phyloP scores from a whole-genome alignment of 805 yeast species.

The Nakazawaea ambrosiae region DNA sequence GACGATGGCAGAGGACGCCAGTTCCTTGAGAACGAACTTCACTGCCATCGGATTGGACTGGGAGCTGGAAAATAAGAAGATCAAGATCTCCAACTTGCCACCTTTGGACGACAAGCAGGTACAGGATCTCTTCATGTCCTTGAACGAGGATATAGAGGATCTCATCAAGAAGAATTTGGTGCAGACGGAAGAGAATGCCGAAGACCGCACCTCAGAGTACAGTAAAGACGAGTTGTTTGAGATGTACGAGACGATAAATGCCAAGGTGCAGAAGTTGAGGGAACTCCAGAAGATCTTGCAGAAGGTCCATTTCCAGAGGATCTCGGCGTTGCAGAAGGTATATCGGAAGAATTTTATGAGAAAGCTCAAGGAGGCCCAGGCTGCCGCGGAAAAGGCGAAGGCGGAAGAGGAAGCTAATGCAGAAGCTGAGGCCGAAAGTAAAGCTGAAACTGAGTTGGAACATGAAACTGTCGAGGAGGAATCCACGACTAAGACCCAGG shows the following conservation, averaged over 20 bases:
- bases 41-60: slow-evolving; percentile 41
- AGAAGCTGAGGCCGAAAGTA: slow-evolving; percentile 1
- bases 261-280: slow-evolving; percentile 15
- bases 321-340: slow-evolving; percentile 15
- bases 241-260: slow-evolving; percentile 17
- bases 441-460: background rate
- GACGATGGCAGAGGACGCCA: slow-evolving; percentile 38
- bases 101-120: slow-evolving; percentile 21
- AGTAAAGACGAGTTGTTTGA: slow-evolving; percentile 19
- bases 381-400: slow-evolving; percentile 1
- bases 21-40: slow-evolving; percentile 33
- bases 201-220: slow-evolving; percentile 12
- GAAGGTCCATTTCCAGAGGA: slow-evolving; percentile 22
- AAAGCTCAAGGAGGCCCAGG: slow-evolving; percentile 7
- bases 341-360: slow-evolving; percentile 7
- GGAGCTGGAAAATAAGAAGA: slow-evolving; percentile 40
- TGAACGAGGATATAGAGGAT: slow-evolving; percentile 22
- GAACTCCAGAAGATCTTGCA: slow-evolving; percentile 14
- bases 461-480: no score
- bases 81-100: slow-evolving; percentile 25
- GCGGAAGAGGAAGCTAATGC: background rate
- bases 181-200: slow-evolving; percentile 14
- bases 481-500: background rate
- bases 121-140: slow-evolving; percentile 17
- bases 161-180: slow-evolving; percentile 20